Percentiles rank a stretch among this genome's conserved stretches.
Conservation (phyloP, 208 protist species). For the Crithidia acanthocephali region DNA sequence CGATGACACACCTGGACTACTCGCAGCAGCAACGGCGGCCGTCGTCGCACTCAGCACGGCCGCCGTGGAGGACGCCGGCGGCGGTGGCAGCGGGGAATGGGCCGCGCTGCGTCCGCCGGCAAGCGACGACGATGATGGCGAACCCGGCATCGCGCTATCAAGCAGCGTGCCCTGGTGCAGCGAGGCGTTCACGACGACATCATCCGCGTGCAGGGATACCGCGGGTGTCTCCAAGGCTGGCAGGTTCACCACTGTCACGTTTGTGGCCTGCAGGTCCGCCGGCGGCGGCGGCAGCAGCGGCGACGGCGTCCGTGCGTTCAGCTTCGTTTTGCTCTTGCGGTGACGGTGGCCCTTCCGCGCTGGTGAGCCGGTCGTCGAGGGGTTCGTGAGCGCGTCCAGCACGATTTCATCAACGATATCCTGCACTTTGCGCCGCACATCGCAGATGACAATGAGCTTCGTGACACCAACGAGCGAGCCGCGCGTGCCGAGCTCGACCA, state of each 20-base stretch:
- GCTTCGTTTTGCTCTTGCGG: not conserved
- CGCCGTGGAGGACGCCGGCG: not conserved
- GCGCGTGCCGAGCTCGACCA: constrained; percentile 39
- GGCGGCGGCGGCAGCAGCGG: constrained; percentile 10
- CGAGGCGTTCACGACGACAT: not conserved
- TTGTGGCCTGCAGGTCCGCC: constrained; percentile 15
- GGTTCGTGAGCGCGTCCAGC: constrained; percentile 24
- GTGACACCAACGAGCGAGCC: constrained; percentile 27
- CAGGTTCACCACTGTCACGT: constrained; percentile 15
- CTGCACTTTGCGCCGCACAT: constrained; percentile 26
- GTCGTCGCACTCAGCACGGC: not conserved
- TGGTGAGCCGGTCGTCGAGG: constrained; percentile 8
- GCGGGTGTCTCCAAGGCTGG: not conserved
- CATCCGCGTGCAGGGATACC: too few species aligned
- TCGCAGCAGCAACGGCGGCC: not conserved
- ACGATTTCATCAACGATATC: constrained; percentile 24
- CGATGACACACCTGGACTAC: too few species aligned
- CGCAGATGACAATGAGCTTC: constrained; percentile 47
- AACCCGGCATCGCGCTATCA: not conserved
- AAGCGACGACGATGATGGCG: too few species aligned
- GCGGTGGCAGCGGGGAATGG: constrained; percentile 1
- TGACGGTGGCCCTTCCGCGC: not conserved
- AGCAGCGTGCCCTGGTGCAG: not conserved
- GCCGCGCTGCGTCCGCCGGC: not conserved
- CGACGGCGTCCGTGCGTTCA: not conserved